Percentiles rank a stretch among this genome's conserved stretches.
Evolutionary conservation across 495 filamentous ascomycete genomes (phyloP).

Genomic region (Penicillium nucicola): DNA sequence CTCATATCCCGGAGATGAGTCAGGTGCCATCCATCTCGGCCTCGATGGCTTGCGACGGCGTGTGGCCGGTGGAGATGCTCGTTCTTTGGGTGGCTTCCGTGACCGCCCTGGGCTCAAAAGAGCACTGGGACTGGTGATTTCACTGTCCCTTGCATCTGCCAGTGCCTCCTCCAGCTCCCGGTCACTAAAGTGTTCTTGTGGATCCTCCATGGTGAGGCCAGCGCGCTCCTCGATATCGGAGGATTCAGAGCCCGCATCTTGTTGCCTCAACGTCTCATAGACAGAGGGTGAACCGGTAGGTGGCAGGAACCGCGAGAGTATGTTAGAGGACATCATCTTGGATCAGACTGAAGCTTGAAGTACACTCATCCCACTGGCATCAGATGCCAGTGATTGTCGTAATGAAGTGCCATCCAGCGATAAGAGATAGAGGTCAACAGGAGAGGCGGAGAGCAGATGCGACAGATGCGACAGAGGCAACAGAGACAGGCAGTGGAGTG

Average conservation of each 20-base stretch:
- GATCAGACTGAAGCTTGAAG: slow-evolving; percentile 10
- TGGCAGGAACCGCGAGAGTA: slow-evolving; percentile 72
- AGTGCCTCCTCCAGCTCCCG: slow-evolving; percentile 68
- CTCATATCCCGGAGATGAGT: slow-evolving; percentile 31
- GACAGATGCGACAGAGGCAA: no score
- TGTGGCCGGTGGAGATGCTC: slow-evolving; percentile 15
- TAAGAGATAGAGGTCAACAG: background rate
- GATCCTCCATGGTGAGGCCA: slow-evolving; percentile 64
- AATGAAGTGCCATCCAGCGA: slow-evolving; percentile 16
- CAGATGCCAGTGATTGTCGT: slow-evolving; percentile 7
- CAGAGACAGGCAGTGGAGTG: background rate
- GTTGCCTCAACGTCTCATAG: slow-evolving; percentile 65
- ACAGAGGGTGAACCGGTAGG: slow-evolving; percentile 62
- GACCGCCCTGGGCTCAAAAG: slow-evolving; percentile 23
- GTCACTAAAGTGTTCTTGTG: slow-evolving; percentile 63
- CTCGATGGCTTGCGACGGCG: slow-evolving; percentile 29
- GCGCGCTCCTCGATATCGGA: slow-evolving; percentile 66
- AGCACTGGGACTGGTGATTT: slow-evolving; percentile 54
- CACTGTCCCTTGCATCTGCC: slow-evolving; percentile 60
- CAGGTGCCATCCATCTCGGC: slow-evolving; percentile 33
- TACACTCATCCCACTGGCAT: slow-evolving; percentile 17
- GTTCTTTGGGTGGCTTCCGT: slow-evolving; percentile 11
- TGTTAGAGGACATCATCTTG: slow-evolving; percentile 70
- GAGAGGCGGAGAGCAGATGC: no score
- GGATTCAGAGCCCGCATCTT: slow-evolving; percentile 55